Base-by-base conservation (phyloP, 1,139 yeast genomes). In the Debaryomycetaceae sp. region DNA sequence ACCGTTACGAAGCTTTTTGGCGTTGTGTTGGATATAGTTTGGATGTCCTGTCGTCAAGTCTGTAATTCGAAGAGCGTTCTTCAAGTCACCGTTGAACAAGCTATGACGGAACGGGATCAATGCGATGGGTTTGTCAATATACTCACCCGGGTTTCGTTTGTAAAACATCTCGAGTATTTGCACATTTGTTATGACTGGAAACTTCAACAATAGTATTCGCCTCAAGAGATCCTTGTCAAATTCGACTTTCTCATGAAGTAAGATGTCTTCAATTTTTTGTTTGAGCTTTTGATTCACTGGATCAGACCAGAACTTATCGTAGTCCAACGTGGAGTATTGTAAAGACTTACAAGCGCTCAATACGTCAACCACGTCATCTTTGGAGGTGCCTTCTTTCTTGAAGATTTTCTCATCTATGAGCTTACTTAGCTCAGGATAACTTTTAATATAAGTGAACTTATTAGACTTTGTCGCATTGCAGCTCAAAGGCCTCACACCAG, bases 31-130 rank as follows among this genome's bases (percentile, higher is more conserved):
- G 6, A 77, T 59, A 52, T 79, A 81, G 51, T 78, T 73, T 14
- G 72, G 65, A 43, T 80, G 78, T 1, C 84, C 90, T 3, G 81
- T 78, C 0, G 93, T 82, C 41, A 75, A 57, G 51, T 85, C 88
- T 30, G 87, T 71, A 37, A 85, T 60, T 41, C 70, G 72, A 37
- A 85, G 63, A 0, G 90, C 87, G 39, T 70, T 70, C 35, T 72
- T 68, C 47, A 84, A 72, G 45, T 85, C 83, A 1, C 82, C 87
- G 49, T 78, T 72, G 63, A 75, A 83, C 1, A 85, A 63, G 6
- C 83, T 72, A 38, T 73, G 62, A 20, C 93, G 66, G 48, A 86
- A 78, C 0, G 91, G 86, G 23, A 85, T 75, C 63, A 84, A 66
- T 1, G 86, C 83, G 3, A 72, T 59, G 0, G 68, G 65, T 44